Evolutionary conservation across 495 filamentous ascomycete genomes (phyloP).

Genomic region (Aspergillus mulundensis): DNA sequence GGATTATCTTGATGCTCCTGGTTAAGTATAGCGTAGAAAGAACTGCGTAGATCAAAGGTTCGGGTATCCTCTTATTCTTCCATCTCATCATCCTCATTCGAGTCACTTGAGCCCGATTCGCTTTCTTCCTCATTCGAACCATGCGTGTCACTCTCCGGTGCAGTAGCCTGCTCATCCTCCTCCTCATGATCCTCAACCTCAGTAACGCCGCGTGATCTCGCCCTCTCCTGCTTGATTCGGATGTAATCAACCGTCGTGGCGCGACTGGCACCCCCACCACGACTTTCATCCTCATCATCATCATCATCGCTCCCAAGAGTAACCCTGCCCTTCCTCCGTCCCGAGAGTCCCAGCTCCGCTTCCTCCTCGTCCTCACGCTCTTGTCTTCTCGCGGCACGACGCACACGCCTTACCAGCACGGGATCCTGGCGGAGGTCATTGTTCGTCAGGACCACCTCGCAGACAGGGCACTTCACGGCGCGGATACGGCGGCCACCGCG

Average conservation of each 20-base stretch:
- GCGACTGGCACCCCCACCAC: constrained; percentile 13
- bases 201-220: constrained; percentile 8
- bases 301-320: constrained; percentile 26
- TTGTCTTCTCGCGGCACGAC: constrained; percentile 30
- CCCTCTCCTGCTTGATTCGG: constrained; percentile 22
- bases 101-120: neutral
- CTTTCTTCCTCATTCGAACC: constrained; percentile 4
- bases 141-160: neutral
- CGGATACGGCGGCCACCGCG: constrained; percentile 15
- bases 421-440: constrained; percentile 41
- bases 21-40: too few species aligned
- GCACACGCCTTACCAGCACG: constrained; percentile 40
- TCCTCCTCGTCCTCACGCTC: constrained; percentile 40
- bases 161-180: neutral
- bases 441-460: constrained; percentile 35
- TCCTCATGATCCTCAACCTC: neutral
- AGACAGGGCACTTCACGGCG: constrained; percentile 48
- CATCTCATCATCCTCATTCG: too few species aligned
- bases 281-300: constrained; percentile 12
- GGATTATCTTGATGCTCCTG: too few species aligned
- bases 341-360: constrained; percentile 11
- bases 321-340: constrained; percentile 17
- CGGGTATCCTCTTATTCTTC: too few species aligned
- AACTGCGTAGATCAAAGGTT: too few species aligned
- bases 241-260: constrained; percentile 15